These are phyloP conservation scores for Wickerhamiella hasegawae DNA, from an alignment of 805 yeast species.

Conservation along the genomic window DNA sequence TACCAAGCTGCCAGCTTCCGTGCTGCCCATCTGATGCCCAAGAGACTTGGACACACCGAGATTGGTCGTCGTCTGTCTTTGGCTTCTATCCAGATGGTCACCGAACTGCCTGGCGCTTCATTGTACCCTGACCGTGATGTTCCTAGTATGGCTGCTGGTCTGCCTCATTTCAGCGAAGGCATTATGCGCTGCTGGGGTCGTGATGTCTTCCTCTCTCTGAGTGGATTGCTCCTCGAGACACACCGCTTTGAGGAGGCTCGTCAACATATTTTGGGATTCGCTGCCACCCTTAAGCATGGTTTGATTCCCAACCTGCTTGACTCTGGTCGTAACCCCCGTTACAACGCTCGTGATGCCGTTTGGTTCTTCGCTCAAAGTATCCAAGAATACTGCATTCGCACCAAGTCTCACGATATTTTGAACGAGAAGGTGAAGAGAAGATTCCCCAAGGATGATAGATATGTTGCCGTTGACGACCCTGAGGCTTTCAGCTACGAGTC, in stretches of 20 bases:
- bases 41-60: slow-evolving; percentile 43
- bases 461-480: slow-evolving; percentile 49
- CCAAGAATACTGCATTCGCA: slow-evolving; percentile 60
- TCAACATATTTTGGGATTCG: slow-evolving; percentile 70
- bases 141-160: slow-evolving; percentile 85
- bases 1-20: slow-evolving; percentile 66
- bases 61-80: slow-evolving; percentile 70
- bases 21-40: slow-evolving; percentile 41
- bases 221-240: slow-evolving; percentile 68
- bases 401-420: slow-evolving; percentile 45
- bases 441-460: slow-evolving; percentile 78
- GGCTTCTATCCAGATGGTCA: slow-evolving; percentile 78
- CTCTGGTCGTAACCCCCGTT: slow-evolving; percentile 86
- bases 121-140: slow-evolving; percentile 42
- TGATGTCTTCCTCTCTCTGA: slow-evolving; percentile 75
- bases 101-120: slow-evolving; percentile 56
- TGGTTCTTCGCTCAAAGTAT: slow-evolving; percentile 89
- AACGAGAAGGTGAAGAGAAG: slow-evolving; percentile 63
- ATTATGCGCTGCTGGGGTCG: slow-evolving; percentile 99
- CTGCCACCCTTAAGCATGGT: slow-evolving; percentile 85
- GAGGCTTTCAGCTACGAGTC: slow-evolving; percentile 60
- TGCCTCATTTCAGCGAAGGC: slow-evolving; percentile 81
- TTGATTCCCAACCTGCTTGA: slow-evolving; percentile 85
- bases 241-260: slow-evolving; percentile 69
- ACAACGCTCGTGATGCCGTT: slow-evolving; percentile 91